These are phyloP conservation scores for Phallus indusiatus DNA, from an alignment of 768 basidiomycete species.

Conservation along the genomic window DNA sequence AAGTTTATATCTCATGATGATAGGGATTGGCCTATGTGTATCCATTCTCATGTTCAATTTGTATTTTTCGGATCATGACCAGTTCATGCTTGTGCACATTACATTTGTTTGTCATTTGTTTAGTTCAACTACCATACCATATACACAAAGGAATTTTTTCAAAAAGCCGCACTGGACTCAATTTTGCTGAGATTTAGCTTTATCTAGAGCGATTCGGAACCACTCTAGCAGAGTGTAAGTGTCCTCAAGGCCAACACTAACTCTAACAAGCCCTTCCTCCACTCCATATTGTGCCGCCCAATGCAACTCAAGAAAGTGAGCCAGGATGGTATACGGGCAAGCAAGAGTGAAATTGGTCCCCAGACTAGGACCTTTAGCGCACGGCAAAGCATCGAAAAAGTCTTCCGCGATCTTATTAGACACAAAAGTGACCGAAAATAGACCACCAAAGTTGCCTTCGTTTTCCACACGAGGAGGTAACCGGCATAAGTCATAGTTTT, in stretches of 20 bases:
- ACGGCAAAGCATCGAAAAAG: constrained; percentile 36
- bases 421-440: constrained; percentile 37
- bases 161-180: background rate
- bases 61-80: background rate
- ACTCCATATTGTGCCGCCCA: constrained; percentile 41
- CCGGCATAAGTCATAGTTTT: constrained; percentile 25
- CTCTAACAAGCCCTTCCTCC: constrained; percentile 34
- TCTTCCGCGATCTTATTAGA: constrained; percentile 28
- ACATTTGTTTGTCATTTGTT: too few species aligned
- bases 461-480: constrained; percentile 11
- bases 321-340: constrained; percentile 40
- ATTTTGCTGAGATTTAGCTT: constrained; percentile 23
- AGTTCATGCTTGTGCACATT: too few species aligned
- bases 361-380: constrained; percentile 39
- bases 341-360: constrained; percentile 48
- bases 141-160: too few species aligned
- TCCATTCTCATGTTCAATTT: background rate
- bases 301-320: constrained; percentile 39
- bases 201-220: constrained; percentile 29
- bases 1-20: constrained; percentile 78
- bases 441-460: constrained; percentile 31
- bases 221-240: constrained; percentile 25
- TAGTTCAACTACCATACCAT: too few species aligned
- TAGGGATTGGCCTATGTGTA: background rate
- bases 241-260: constrained; percentile 42